Percentiles rank a stretch among this genome's conserved stretches.
Evolutionary conservation across 176 grass and related monocot species (phyloP).

Genomic region (Cocos nucifera): DNA sequence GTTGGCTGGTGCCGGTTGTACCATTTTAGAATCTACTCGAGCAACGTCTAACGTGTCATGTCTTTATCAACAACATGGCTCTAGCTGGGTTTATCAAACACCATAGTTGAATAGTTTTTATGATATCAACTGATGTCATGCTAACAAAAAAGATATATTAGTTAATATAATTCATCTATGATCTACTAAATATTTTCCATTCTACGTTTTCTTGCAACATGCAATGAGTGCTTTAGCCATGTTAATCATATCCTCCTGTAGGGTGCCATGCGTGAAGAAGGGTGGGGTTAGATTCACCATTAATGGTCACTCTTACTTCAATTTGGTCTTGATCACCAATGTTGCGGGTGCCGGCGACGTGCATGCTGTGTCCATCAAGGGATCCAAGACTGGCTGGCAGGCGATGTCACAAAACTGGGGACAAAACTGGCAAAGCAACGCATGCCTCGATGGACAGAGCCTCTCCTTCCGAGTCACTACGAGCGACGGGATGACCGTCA

Average conservation of each 20-base stretch:
- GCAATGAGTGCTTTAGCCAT: no score
- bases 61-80: no score
- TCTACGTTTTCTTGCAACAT: not conserved
- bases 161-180: no score
- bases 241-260: not conserved
- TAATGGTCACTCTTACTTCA: conserved; percentile 5
- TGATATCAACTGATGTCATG: no score
- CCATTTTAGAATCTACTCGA: no score
- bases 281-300: not conserved
- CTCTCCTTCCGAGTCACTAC: conserved; percentile 1
- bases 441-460: not conserved
- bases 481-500: conserved; percentile 1
- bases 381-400: conserved; percentile 6
- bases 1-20: no score
- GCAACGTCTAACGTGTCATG: no score
- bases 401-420: conserved; percentile 5
- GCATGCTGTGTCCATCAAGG: conserved; percentile 4
- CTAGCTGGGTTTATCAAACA: no score
- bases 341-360: not conserved
- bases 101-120: no score
- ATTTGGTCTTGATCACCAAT: not conserved
- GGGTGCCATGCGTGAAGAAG: conserved; percentile 2
- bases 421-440: conserved; percentile 7
- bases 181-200: not conserved
- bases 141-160: no score